A percentile compares a stretch with the other conserved stretches of the same genome.
Conservation (phyloP, 441 rosid genomes). For the Erodium moschatum region DNA sequence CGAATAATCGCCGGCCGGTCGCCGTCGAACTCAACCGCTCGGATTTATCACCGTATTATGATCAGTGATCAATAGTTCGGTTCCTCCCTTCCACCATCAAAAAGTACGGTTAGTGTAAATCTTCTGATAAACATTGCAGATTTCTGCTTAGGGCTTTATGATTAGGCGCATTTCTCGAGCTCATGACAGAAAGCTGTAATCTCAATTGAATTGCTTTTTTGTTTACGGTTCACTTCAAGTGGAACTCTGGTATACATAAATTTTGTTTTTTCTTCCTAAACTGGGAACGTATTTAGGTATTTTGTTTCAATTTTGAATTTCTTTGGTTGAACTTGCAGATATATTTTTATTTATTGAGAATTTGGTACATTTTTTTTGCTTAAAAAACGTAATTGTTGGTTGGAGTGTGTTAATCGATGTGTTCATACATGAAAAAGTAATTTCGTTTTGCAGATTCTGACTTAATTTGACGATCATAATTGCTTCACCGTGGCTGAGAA, state of each 20-base stretch:
- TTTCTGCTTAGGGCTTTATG: neutral
- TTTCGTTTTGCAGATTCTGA: neutral
- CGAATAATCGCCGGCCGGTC: slow-evolving; percentile 5
- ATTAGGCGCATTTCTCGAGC: slow-evolving; percentile 12
- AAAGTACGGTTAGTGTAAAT: slow-evolving; percentile 22
- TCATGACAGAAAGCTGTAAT: neutral
- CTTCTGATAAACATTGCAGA: neutral
- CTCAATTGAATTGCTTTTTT: neutral
- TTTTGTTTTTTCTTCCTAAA: neutral
- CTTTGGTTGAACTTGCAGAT: neutral
- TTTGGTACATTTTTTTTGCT: neutral
- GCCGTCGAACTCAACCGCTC: slow-evolving; percentile 20
- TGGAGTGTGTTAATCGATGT: neutral
- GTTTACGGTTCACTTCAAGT: neutral
- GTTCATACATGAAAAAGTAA: slow-evolving; percentile 4
- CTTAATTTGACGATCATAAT: neutral
- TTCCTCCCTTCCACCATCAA: slow-evolving; percentile 23
- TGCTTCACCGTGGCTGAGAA: slow-evolving; percentile 13
- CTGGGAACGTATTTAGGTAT: neutral
- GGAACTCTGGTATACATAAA: neutral
- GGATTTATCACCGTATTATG: slow-evolving; percentile 8
- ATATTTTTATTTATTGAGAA: neutral
- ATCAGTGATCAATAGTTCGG: slow-evolving; percentile 19
- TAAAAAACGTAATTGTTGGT: neutral
- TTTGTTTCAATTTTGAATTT: neutral